Conservation (phyloP, 2,329 filamentous ascomycete species). For the Trichoderma atroviride region DNA sequence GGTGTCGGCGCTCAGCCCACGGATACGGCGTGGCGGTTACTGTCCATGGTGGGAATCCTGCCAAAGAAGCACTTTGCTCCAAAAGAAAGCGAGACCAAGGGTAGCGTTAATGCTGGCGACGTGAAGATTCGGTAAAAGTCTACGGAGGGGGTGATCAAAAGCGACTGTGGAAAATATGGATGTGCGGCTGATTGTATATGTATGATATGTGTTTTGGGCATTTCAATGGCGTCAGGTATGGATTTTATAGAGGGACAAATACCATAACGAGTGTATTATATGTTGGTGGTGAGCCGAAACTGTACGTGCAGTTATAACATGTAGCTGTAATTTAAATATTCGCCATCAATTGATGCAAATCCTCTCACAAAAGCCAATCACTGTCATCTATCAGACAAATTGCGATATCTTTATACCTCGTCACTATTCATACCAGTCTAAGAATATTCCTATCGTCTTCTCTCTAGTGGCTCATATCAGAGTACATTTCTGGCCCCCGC, state of each 20-base stretch:
- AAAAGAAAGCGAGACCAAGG: constrained; percentile 33
- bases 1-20: constrained; percentile 95
- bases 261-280: constrained; percentile 1
- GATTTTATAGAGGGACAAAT: constrained; percentile 18
- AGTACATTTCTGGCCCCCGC: background rate
- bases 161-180: background rate
- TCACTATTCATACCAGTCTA: constrained; percentile 6
- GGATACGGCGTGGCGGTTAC: constrained; percentile 82
- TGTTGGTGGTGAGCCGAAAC: too few relatives aligned
- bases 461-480: background rate
- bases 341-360: too few relatives aligned
- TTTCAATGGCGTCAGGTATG: constrained; percentile 24
- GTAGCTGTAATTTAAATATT: background rate
- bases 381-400: background rate
- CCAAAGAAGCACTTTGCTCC: constrained; percentile 45
- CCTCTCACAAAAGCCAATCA: background rate
- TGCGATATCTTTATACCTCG: background rate
- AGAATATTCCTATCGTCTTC: constrained; percentile 6
- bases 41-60: constrained; percentile 69
- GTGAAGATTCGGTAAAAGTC: constrained; percentile 38
- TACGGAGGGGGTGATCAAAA: background rate
- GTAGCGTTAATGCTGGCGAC: constrained; percentile 33
- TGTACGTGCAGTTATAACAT: background rate
- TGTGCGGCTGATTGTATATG: constrained; percentile 19
- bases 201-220: constrained; percentile 27